Base-by-base conservation (phyloP, 768 basidiomycete genomes). In the Pleurotus tuber-regium region DNA sequence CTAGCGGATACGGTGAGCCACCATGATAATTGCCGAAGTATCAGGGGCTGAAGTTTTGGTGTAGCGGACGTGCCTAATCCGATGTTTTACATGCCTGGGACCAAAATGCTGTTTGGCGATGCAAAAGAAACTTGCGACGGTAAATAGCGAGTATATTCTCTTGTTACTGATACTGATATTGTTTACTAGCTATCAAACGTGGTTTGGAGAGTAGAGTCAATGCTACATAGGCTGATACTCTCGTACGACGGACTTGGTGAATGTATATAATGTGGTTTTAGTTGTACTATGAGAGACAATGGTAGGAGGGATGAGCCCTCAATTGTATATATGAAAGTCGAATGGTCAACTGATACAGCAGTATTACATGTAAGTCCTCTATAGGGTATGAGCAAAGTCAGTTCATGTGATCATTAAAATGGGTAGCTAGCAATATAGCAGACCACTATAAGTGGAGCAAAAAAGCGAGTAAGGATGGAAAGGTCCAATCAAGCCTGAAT, bases 51-150 rank as follows among this genome's bases (percentile, higher is more conserved):
- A 29, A 49, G 40, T 41, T 46, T 35, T 43, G 29, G 36, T 56
- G 43, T 66, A 88, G 91, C 92, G 47, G 91, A 93, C 63, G 91
- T 93, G 8, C 92, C 89, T 9, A 94, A 94, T 64, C 92, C 92
- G 16, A 88, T 94, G 86, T 94, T 94, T 76, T 94, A 89, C 68
- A 90, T 92, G 86, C 81, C 85, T 18, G 85, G 86, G 39, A 88
- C 92, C 19, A 89, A 86, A 71, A 94, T 94, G 92, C 60, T 94
- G 55, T 94, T 94, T 59, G 92, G 92, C 38, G 92, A 94, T 66
- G 92, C 92, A 28, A 92, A 92, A 63, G 87, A 89, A 60, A 89
- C 87, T 25, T 93, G 92, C 59, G 92, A 94, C 66, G 91, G 88
- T 87, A 53, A 58, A 72, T 12, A 12, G 4, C 24, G 11, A 41